phyloP scores from a whole-genome alignment of 352 stramenopile genomes.

The Phytophthora boehmeriae region DNA sequence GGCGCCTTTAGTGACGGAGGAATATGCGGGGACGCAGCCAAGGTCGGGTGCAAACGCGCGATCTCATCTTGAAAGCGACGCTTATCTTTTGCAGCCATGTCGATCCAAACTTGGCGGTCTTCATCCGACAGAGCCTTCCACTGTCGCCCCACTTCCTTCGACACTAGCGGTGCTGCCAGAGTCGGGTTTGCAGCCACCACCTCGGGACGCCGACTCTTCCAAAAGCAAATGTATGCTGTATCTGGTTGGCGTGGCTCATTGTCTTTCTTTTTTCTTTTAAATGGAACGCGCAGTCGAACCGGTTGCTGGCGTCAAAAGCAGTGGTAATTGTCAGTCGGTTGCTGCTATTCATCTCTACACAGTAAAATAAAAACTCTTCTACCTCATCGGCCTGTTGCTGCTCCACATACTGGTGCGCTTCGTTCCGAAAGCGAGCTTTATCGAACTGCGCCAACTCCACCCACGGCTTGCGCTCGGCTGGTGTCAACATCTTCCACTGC shows the following conservation, averaged over 20 bases:
- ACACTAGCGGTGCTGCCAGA: conserved; percentile 47
- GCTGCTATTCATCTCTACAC: neutral
- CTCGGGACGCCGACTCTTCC: conserved; percentile 46
- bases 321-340: conserved; percentile 4
- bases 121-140: conserved; percentile 50
- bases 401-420: conserved; percentile 33
- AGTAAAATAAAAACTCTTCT: neutral
- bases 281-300: conserved; percentile 10
- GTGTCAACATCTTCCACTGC: conserved; percentile 54
- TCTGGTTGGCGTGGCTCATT: conserved; percentile 59
- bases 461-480: conserved; percentile 52
- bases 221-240: conserved; percentile 74
- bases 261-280: conserved; percentile 43
- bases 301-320: conserved; percentile 11
- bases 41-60: conserved; percentile 32
- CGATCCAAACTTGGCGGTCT: conserved; percentile 53
- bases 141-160: conserved; percentile 51
- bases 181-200: conserved; percentile 49
- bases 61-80: conserved; percentile 61
- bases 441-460: conserved; percentile 68
- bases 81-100: conserved; percentile 54
- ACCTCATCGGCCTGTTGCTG: conserved; percentile 18
- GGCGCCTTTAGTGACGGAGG: conserved; percentile 2
- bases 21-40: conserved; percentile 8
- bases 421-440: conserved; percentile 48